Percentiles rank a stretch among this genome's conserved stretches.
Evolutionary conservation across 305 asterid species (phyloP).

Genomic region (Fraxinus baroniana): DNA sequence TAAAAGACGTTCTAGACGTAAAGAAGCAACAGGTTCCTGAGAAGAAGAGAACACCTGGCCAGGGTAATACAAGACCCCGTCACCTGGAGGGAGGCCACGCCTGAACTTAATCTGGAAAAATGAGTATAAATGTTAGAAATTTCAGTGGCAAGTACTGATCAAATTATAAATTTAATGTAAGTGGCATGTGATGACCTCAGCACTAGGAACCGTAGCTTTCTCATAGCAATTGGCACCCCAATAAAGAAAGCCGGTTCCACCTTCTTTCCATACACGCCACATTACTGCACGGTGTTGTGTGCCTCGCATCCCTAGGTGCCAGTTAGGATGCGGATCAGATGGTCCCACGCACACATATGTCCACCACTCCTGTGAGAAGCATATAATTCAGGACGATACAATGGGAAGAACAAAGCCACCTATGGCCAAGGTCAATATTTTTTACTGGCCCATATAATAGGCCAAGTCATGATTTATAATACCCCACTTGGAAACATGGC

Average conservation of each 20-base stretch:
- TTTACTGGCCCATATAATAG: background rate
- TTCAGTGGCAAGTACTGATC: slow-evolving; percentile 4
- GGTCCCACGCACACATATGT: slow-evolving; percentile 99
- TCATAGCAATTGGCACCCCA: slow-evolving; percentile 99
- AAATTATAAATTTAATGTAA: slow-evolving; percentile 4
- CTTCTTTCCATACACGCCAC: slow-evolving; percentile 99
- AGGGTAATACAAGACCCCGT: slow-evolving; percentile 91
- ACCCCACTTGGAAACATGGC: slow-evolving; percentile 2
- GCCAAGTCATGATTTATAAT: background rate
- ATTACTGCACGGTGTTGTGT: slow-evolving; percentile 97
- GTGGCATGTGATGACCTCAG: slow-evolving; percentile 62
- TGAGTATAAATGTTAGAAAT: slow-evolving; percentile 9
- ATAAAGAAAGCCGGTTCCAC: slow-evolving; percentile 90
- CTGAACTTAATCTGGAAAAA: slow-evolving; percentile 74
- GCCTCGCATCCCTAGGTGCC: slow-evolving; percentile 99
- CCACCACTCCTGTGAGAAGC: slow-evolving; percentile 89
- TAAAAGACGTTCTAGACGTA: slow-evolving; percentile 87
- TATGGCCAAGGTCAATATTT: background rate
- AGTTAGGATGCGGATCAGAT: slow-evolving; percentile 96
- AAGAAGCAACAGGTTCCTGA: slow-evolving; percentile 80
- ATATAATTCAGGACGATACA: slow-evolving; percentile 13
- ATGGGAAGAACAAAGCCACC: slow-evolving; percentile 2
- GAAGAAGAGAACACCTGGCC: slow-evolving; percentile 97
- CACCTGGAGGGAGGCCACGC: slow-evolving; percentile 99
- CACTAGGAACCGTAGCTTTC: slow-evolving; percentile 88